Percentiles rank a stretch among this genome's conserved stretches.
Evolutionary conservation across 2,329 filamentous ascomycete genomes (phyloP).

Genomic region (Pseudogymnoascus verrucosus): DNA sequence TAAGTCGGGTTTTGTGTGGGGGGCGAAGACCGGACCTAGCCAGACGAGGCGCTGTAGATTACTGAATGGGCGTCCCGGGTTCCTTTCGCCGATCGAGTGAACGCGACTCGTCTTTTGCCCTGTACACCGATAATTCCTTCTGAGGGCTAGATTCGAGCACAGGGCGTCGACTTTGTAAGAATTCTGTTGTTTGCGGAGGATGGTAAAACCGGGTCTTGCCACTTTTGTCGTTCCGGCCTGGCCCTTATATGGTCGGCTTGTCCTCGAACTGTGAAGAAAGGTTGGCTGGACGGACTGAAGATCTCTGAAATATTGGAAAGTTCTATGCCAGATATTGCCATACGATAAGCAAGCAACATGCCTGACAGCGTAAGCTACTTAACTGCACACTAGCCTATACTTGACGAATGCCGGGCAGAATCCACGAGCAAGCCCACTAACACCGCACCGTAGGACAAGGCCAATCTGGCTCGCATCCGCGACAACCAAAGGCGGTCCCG

Average conservation of each 20-base stretch:
- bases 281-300: neutral
- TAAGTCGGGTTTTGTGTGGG: neutral
- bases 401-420: slow-evolving; percentile 3
- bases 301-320: neutral
- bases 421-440: slow-evolving; percentile 6
- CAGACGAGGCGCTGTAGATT: neutral
- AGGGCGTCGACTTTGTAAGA: slow-evolving; percentile 5
- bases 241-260: neutral
- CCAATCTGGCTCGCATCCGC: slow-evolving; percentile 51
- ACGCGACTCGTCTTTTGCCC: neutral
- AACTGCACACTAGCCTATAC: slow-evolving; percentile 5
- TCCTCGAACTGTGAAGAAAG: neutral
- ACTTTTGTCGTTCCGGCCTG: neutral
- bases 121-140: slow-evolving; percentile 8
- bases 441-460: slow-evolving; percentile 18
- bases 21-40: neutral
- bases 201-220: neutral
- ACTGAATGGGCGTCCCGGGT: neutral
- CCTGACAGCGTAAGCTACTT: slow-evolving; percentile 8
- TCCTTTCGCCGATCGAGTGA: neutral
- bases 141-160: slow-evolving; percentile 3
- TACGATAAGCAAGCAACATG: slow-evolving; percentile 4
- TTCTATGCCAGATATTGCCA: neutral
- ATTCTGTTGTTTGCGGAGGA: neutral
- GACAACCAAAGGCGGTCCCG: slow-evolving; percentile 74